Conservation (phyloP, 768 basidiomycete species). For the Pisolithus sp. region DNA sequence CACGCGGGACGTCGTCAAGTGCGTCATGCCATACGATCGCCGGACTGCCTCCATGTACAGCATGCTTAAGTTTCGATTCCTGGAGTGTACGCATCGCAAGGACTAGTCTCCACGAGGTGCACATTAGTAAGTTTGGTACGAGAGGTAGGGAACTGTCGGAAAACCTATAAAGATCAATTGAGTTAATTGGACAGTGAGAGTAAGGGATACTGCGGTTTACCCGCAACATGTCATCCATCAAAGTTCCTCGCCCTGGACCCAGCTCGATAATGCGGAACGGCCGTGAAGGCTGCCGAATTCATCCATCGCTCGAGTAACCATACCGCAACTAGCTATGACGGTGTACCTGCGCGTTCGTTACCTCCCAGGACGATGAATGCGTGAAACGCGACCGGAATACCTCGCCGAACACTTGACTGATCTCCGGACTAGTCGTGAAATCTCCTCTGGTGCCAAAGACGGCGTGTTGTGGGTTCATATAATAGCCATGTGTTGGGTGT, state of each 20-base stretch:
- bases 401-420: conserved; percentile 95
- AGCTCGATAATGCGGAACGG: conserved; percentile 78
- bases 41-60: conserved; percentile 27
- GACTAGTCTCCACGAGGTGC: conserved; percentile 79
- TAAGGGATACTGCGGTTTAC: conserved; percentile 37
- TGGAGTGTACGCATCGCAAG: conserved; percentile 61
- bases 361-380: conserved; percentile 12
- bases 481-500: conserved; percentile 90
- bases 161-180: conserved; percentile 33
- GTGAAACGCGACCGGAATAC: conserved; percentile 37
- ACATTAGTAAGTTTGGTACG: conserved; percentile 39
- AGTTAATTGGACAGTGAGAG: neutral
- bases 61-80: conserved; percentile 38
- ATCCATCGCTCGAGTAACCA: conserved; percentile 83
- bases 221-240: conserved; percentile 84
- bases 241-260: conserved; percentile 88
- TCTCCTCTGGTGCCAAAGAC: conserved; percentile 87
- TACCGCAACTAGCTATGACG: conserved; percentile 68
- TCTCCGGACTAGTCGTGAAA: conserved; percentile 96
- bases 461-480: conserved; percentile 64
- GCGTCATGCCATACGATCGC: conserved; percentile 65
- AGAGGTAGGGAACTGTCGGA: conserved; percentile 40
- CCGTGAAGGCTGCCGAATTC: conserved; percentile 38
- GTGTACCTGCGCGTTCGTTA: conserved; percentile 33
- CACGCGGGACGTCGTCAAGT: conserved; percentile 56